These are phyloP conservation scores for Yarrowia deformans DNA, from an alignment of 805 yeast genomes.

Conservation along the genomic window DNA sequence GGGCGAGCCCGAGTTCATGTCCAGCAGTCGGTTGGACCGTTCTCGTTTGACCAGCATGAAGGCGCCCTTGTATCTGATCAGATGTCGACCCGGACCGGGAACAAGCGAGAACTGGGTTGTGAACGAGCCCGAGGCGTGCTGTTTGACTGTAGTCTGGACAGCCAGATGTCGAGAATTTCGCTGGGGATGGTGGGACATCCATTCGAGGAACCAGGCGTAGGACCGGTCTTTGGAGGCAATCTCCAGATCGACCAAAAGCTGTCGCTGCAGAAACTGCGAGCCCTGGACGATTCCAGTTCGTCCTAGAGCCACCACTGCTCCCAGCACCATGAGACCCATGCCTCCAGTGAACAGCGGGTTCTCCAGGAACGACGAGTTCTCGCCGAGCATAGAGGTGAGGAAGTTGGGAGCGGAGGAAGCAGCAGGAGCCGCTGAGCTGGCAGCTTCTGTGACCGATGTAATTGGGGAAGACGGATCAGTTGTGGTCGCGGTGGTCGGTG, in stretches of 20 bases:
- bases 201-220: slow-evolving; percentile 91
- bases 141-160: slow-evolving; percentile 84
- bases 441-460: no score
- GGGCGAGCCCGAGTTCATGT: slow-evolving; percentile 89
- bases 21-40: slow-evolving; percentile 86
- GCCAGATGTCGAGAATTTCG: slow-evolving; percentile 83
- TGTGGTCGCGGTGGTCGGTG: not conserved
- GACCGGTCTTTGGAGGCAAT: slow-evolving; percentile 93
- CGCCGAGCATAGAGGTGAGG: slow-evolving; percentile 6
- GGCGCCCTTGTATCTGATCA: slow-evolving; percentile 84
- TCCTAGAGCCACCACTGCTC: slow-evolving; percentile 84
- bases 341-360: slow-evolving; percentile 99
- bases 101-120: slow-evolving; percentile 87
- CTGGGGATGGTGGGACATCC: slow-evolving; percentile 88
- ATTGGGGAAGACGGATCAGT: not conserved
- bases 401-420: not conserved
- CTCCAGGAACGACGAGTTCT: slow-evolving; percentile 49
- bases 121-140: slow-evolving; percentile 92
- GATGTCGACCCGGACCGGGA: slow-evolving; percentile 97
- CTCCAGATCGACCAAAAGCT: slow-evolving; percentile 87
- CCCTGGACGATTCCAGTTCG: slow-evolving; percentile 70
- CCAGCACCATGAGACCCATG: slow-evolving; percentile 94
- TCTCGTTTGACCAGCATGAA: slow-evolving; percentile 89
- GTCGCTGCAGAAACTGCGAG: slow-evolving; percentile 76
- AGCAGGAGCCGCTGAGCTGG: not conserved